phyloP scores from a whole-genome alignment of 2,329 filamentous ascomycete species.

The Monilinia fructigena region DNA sequence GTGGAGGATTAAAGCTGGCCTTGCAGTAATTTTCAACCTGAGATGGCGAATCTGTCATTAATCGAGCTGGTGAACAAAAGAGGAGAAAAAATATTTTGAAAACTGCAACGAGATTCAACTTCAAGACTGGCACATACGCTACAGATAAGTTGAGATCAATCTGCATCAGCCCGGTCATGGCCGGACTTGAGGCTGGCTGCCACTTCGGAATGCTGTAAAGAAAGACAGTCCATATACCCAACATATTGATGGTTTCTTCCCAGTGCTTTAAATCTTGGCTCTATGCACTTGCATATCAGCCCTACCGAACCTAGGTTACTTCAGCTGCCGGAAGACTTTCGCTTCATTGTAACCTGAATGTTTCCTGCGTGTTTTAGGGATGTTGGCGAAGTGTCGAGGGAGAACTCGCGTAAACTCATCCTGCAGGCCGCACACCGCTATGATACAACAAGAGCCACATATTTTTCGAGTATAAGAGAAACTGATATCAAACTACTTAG shows the following conservation, averaged over 20 bases:
- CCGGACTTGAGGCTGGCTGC: conserved; percentile 2
- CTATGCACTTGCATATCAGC: conserved; percentile 4
- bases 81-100: neutral
- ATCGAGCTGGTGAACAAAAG: neutral
- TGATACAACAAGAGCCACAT: too few relatives aligned
- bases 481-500: neutral
- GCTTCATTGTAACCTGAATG: neutral
- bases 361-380: neutral
- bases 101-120: neutral
- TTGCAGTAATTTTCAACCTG: conserved; percentile 3
- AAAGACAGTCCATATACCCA: neutral
- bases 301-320: neutral
- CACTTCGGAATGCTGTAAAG: neutral
- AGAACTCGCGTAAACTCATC: too few relatives aligned
- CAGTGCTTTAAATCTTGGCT: neutral
- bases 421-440: rapidly evolving
- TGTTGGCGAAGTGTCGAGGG: neutral
- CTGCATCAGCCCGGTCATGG: conserved; percentile 16
- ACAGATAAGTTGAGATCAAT: neutral
- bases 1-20: conserved; percentile 14
- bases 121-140: neutral
- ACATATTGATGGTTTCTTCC: neutral
- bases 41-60: conserved; percentile 1
- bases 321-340: conserved; percentile 2
- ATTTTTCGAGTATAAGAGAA: neutral